Conservation (phyloP, 2,329 filamentous ascomycete genomes). For the Neurospora sp. region DNA sequence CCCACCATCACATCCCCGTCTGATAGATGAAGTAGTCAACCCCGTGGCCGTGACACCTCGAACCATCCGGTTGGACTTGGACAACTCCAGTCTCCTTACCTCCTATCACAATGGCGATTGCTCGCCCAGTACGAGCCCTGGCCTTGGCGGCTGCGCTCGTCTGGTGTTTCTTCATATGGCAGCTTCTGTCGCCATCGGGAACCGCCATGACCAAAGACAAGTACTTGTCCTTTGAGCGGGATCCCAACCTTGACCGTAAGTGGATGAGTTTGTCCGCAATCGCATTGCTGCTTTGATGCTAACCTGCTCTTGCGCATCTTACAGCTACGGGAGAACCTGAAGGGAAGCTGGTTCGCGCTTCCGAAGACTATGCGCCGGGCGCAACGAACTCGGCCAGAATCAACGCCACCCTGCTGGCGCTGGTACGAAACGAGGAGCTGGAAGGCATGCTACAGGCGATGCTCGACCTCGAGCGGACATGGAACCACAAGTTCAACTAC, state of each 20-base stretch:
- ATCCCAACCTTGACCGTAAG: conserved; percentile 83
- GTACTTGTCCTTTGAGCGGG: conserved; percentile 45
- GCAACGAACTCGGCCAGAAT: conserved; percentile 71
- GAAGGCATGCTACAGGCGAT: conserved; percentile 79
- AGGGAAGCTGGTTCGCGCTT: conserved; percentile 63
- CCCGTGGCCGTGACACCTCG: background rate
- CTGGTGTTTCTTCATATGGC: conserved; percentile 70
- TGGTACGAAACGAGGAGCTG: conserved; percentile 89
- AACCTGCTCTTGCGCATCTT: background rate
- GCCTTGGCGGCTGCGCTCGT: conserved; percentile 61
- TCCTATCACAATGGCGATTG: conserved; percentile 61
- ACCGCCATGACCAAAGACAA: conserved; percentile 27
- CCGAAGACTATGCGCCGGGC: conserved; percentile 68
- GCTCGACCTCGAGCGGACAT: conserved; percentile 83
- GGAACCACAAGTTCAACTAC: conserved; percentile 99
- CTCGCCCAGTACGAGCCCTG: conserved; percentile 73
- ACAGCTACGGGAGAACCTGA: conserved; percentile 76
- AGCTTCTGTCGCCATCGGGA: conserved; percentile 53
- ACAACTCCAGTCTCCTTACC: background rate
- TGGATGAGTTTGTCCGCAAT: conserved; percentile 6
- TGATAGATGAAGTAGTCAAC: background rate
- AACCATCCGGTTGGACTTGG: background rate
- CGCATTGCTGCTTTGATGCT: background rate
- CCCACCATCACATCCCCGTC: background rate
- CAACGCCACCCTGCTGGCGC: conserved; percentile 82